These are phyloP conservation scores for Scheffersomyces illinoinensis DNA, from an alignment of 1,139 yeast species.

Conservation along the genomic window DNA sequence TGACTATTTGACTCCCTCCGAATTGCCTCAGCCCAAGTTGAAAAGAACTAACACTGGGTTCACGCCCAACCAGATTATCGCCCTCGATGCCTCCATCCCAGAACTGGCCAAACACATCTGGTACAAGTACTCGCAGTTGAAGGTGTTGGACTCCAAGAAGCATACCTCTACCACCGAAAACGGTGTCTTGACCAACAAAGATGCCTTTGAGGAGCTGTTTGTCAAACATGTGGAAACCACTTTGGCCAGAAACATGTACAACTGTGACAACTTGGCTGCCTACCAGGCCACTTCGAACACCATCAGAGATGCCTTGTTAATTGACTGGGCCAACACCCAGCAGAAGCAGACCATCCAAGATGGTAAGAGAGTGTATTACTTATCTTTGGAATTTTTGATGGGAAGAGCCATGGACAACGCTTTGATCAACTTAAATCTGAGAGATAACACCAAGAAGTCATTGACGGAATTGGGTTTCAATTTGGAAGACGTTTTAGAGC, in stretches of 20 bases:
- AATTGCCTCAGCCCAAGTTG: conserved; percentile 43
- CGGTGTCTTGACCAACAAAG: conserved; percentile 28
- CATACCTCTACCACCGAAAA: conserved; percentile 26
- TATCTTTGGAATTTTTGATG: conserved; percentile 89
- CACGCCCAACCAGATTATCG: conserved; percentile 84
- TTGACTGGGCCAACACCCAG: conserved; percentile 93
- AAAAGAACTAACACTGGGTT: conserved; percentile 86
- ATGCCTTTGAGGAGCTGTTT: conserved; percentile 65
- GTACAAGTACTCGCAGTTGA: conserved; percentile 58
- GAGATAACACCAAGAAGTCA: conserved; percentile 54
- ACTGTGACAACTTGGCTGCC: conserved; percentile 90
- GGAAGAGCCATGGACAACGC: conserved; percentile 97
- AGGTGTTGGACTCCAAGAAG: conserved; percentile 25
- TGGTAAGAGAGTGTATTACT: conserved; percentile 83
- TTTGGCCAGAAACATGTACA: conserved; percentile 84
- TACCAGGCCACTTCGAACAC: conserved; percentile 85
- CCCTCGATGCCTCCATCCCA: conserved; percentile 82
- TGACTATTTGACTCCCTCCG: conserved; percentile 43
- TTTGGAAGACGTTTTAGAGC: conserved; percentile 79
- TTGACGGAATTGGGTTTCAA: conserved; percentile 81
- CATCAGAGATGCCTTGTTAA: conserved; percentile 74
- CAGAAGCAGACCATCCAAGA: conserved; percentile 83
- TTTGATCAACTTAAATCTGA: conserved; percentile 66
- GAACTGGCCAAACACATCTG: conserved; percentile 73
- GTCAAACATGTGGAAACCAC: conserved; percentile 88